Evolutionary conservation across 441 rosid species (phyloP).

Genomic region (Croton setiger): DNA sequence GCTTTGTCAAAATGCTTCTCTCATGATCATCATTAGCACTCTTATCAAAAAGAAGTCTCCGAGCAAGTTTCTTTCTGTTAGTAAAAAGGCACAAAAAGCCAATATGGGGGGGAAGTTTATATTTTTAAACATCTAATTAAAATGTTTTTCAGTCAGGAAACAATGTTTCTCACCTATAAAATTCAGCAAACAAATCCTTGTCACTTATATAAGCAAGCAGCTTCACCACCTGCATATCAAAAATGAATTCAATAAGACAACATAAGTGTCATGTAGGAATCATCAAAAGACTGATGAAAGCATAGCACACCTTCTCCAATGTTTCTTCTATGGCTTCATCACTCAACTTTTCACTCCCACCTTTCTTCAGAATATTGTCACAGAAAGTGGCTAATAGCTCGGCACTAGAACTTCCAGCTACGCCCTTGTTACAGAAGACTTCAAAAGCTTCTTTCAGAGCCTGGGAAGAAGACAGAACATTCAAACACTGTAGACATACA

Average conservation of each 20-base stretch:
- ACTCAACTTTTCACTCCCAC: slow-evolving; percentile 91
- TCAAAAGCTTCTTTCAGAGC: slow-evolving; percentile 97
- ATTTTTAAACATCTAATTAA: neutral
- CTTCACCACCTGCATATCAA: slow-evolving; percentile 62
- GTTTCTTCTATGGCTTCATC: slow-evolving; percentile 96
- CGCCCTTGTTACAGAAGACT: slow-evolving; percentile 87
- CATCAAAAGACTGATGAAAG: neutral
- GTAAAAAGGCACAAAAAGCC: slow-evolving; percentile 7
- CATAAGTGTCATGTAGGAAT: neutral
- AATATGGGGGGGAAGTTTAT: neutral
- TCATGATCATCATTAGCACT: slow-evolving; percentile 98
- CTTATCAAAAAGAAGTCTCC: slow-evolving; percentile 87
- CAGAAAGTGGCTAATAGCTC: slow-evolving; percentile 92
- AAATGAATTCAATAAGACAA: slow-evolving; percentile 6
- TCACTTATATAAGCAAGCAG: slow-evolving; percentile 86
- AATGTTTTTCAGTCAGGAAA: neutral
- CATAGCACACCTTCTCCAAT: slow-evolving; percentile 72
- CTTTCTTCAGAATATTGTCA: slow-evolving; percentile 92
- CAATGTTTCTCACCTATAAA: slow-evolving; percentile 50
- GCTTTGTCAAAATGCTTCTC: slow-evolving; percentile 86
- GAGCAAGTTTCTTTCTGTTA: slow-evolving; percentile 84
- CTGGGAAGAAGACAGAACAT: slow-evolving; percentile 31
- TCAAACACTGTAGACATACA: slow-evolving; percentile 16
- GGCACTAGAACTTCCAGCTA: slow-evolving; percentile 92
- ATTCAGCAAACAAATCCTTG: slow-evolving; percentile 91